Evolutionary conservation across 371 early-diverging fungal genomes (phyloP).

Genomic region (Encephalitozoon hellem): DNA sequence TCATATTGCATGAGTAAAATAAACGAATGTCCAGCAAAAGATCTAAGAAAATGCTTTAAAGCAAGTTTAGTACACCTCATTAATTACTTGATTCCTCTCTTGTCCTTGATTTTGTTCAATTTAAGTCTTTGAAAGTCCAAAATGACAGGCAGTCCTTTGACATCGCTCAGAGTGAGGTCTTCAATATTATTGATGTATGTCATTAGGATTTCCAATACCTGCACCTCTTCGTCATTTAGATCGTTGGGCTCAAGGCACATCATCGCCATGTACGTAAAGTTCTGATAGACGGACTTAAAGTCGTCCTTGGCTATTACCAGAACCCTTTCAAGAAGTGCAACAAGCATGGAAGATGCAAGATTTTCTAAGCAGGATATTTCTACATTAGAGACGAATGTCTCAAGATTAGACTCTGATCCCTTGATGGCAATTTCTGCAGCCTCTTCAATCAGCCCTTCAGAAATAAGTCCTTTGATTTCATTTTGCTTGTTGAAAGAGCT

Average conservation of each 20-base stretch:
- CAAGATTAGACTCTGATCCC: neutral
- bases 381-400: neutral
- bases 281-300: neutral
- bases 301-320: neutral
- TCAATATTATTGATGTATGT: neutral
- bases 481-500: slow-evolving; percentile 15
- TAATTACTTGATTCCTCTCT: neutral
- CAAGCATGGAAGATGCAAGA: neutral
- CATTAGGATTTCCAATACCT: neutral
- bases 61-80: neutral
- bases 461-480: slow-evolving; percentile 22
- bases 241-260: neutral
- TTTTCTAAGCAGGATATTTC: neutral
- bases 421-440: slow-evolving; percentile 31
- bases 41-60: neutral
- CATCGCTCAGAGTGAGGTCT: neutral
- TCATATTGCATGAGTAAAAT: neutral
- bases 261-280: neutral
- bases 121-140: neutral
- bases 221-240: neutral
- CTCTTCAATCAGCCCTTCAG: slow-evolving; percentile 25
- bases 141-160: neutral
- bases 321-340: slow-evolving; percentile 1
- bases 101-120: neutral
- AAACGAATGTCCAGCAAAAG: neutral